Percentiles rank a stretch among this genome's conserved stretches.
Conservation (phyloP, 805 yeast genomes). For the Kregervanrija delftensis region DNA sequence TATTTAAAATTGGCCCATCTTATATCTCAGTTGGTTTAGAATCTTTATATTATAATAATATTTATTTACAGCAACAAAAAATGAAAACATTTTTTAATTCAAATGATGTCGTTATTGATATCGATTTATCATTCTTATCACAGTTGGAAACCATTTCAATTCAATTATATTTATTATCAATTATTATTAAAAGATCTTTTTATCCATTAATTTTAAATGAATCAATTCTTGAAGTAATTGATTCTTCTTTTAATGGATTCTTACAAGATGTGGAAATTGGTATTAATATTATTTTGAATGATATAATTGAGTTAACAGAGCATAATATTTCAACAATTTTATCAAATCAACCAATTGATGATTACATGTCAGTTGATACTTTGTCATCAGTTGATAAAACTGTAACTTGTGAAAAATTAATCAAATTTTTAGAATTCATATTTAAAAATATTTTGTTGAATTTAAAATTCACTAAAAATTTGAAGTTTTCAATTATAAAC, state of each 20-base stretch:
- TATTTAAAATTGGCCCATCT: conserved; percentile 64
- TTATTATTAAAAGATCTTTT: conserved; percentile 66
- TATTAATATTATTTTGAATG: conserved; percentile 56
- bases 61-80: conserved; percentile 21
- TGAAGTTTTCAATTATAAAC: conserved; percentile 18
- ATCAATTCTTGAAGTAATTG: conserved; percentile 11
- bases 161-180: conserved; percentile 53
- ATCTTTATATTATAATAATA: conserved; percentile 41
- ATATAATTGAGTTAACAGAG: conserved; percentile 46
- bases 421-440: conserved; percentile 38
- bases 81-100: conserved; percentile 22
- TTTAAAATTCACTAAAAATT: conserved; percentile 13
- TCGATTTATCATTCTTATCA: conserved; percentile 15
- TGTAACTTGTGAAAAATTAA: conserved; percentile 58
- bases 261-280: conserved; percentile 44
- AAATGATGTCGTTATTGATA: conserved; percentile 8
- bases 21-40: conserved; percentile 75
- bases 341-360: conserved; percentile 61
- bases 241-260: conserved; percentile 20
- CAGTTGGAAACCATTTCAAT: conserved; percentile 19
- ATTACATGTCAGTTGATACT: conserved; percentile 32
- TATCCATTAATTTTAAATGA: conserved; percentile 53
- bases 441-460: conserved; percentile 32
- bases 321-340: conserved; percentile 43
- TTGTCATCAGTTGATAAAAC: conserved; percentile 48